Evolutionary conservation across 2,329 filamentous ascomycete genomes (phyloP).

Genomic region (Myriosclerotinia scirpicola): DNA sequence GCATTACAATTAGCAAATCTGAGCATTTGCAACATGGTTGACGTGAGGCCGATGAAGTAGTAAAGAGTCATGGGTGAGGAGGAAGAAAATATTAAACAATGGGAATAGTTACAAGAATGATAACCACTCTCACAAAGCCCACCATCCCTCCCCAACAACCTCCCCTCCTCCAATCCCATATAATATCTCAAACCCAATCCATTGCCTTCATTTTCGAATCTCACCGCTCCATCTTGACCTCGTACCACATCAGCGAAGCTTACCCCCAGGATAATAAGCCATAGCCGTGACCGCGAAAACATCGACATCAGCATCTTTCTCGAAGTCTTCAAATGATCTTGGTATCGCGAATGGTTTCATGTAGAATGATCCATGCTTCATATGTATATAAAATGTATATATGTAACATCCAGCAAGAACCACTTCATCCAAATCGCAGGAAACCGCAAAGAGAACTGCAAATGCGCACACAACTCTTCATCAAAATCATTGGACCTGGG

Average conservation of each 20-base stretch:
- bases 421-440: background rate
- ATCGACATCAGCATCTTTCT: slow-evolving; percentile 3
- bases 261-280: background rate
- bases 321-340: background rate
- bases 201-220: slow-evolving; percentile 9
- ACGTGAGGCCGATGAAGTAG: background rate
- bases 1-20: background rate
- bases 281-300: background rate
- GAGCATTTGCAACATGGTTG: no score
- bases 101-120: slow-evolving; percentile 35
- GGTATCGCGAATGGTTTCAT: background rate
- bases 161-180: slow-evolving; percentile 26
- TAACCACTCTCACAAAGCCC: slow-evolving; percentile 29
- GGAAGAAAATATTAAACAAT: background rate
- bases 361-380: background rate
- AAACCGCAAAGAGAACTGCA: background rate
- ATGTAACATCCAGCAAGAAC: background rate
- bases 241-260: background rate
- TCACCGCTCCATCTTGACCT: slow-evolving; percentile 12
- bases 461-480: background rate
- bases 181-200: slow-evolving; percentile 35
- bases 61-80: background rate
- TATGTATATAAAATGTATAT: slow-evolving; percentile 2
- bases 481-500: background rate
- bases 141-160: slow-evolving; percentile 27